Evolutionary conservation across 805 yeast species (phyloP).

Genomic region (Candida suzukii): DNA sequence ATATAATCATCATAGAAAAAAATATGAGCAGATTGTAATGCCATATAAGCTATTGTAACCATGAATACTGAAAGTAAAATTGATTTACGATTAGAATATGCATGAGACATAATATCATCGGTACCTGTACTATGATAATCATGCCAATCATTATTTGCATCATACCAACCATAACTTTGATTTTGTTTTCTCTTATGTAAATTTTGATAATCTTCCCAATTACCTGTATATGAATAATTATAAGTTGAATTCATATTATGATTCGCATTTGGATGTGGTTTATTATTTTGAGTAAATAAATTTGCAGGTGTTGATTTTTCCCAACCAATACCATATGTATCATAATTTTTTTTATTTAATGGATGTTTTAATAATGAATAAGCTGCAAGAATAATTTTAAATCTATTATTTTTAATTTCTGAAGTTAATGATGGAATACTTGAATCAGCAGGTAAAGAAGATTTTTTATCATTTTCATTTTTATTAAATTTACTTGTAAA

Average conservation of each 20-base stretch:
- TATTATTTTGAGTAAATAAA: not conserved
- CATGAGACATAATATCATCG: constrained; percentile 13
- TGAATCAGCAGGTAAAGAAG: not conserved
- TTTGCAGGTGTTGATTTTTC: constrained; percentile 4
- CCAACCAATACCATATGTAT: constrained; percentile 42
- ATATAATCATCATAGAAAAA: constrained; percentile 24
- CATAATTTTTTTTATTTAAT: constrained; percentile 35
- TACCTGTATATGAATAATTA: constrained; percentile 11
- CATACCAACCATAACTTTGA: constrained; percentile 13
- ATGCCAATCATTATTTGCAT: constrained; percentile 20
- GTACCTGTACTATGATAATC: constrained; percentile 16
- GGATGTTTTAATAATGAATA: constrained; percentile 49
- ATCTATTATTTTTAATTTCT: constrained; percentile 32
- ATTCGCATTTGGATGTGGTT: not conserved
- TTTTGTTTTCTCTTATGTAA: not conserved
- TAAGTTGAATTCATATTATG: not conserved
- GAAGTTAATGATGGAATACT: constrained; percentile 6
- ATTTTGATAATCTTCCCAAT: constrained; percentile 24
- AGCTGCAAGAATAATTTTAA: constrained; percentile 51
- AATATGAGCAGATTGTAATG: constrained; percentile 23
- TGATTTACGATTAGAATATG: constrained; percentile 19
- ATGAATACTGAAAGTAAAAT: constrained; percentile 20
- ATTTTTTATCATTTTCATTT: constrained; percentile 2
- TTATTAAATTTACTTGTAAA: not conserved
- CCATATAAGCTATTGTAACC: constrained; percentile 19